Percentiles rank a stretch among this genome's conserved stretches.
Conservation (phyloP, 345 rosid genomes). For the Arabis hirsuta region DNA sequence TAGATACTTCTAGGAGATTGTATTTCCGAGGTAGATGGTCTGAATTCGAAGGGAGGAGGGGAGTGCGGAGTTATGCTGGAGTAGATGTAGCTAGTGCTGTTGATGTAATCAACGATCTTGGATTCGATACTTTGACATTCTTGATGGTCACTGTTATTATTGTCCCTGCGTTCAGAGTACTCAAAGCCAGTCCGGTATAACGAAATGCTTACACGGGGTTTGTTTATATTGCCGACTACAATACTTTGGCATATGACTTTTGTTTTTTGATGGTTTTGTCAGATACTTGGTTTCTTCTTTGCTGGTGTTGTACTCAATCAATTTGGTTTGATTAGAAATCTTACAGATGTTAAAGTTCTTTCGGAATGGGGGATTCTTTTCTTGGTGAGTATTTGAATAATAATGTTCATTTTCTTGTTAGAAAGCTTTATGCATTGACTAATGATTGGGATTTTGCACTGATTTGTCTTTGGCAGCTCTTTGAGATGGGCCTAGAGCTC, state of each 20-base stretch:
- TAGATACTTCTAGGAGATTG: constrained; percentile 46
- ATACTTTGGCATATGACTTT: not conserved
- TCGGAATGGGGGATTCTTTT: constrained; percentile 99
- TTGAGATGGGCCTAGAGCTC: constrained; percentile 99
- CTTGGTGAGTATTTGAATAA: constrained; percentile 57
- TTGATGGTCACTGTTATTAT: constrained; percentile 87
- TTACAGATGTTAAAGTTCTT: constrained; percentile 89
- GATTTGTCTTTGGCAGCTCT: constrained; percentile 66
- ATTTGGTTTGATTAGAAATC: constrained; percentile 85
- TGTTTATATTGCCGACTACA: constrained; percentile 5
- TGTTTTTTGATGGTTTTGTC: constrained; percentile 40
- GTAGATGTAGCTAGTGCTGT: constrained; percentile 77
- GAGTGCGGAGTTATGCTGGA: constrained; percentile 51
- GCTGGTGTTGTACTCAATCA: constrained; percentile 94
- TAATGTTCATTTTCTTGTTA: not conserved
- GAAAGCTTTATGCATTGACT: constrained; percentile 14
- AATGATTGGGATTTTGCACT: not conserved
- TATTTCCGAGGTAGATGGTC: constrained; percentile 45
- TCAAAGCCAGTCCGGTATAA: constrained; percentile 93
- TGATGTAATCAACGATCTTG: constrained; percentile 95
- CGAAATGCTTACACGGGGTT: constrained; percentile 18
- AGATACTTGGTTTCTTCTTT: constrained; percentile 99
- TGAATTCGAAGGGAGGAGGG: constrained; percentile 39
- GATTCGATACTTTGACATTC: constrained; percentile 92
- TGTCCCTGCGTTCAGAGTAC: constrained; percentile 83